A percentile compares a stretch with the other conserved stretches of the same genome.
phyloP scores from a whole-genome alignment of 192 early-diverging fungal species.

The Coemansia umbellata region DNA sequence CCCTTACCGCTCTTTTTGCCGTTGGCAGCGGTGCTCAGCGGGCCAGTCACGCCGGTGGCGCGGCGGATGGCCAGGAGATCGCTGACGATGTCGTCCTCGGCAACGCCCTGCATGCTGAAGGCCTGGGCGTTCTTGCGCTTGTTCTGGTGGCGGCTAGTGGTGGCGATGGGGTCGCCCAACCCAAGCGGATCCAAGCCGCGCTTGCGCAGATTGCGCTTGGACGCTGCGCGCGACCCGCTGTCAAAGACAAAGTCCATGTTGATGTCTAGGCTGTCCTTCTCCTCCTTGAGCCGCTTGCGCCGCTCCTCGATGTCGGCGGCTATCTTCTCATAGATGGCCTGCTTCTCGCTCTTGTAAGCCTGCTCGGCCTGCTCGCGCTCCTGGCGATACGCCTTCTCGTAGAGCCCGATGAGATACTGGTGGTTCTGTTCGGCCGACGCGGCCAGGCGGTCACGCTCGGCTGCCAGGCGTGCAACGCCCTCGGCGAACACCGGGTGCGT shows the following conservation, averaged over 20 bases:
- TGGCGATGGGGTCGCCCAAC: slow-evolving; percentile 8
- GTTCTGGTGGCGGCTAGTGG: slow-evolving; percentile 18
- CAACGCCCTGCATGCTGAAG: slow-evolving; percentile 24
- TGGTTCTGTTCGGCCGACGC: slow-evolving; percentile 59
- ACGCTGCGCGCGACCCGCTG: slow-evolving; percentile 30
- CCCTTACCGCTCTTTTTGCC: slow-evolving; percentile 45
- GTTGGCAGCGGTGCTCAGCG: slow-evolving; percentile 11
- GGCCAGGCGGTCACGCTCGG: slow-evolving; percentile 68
- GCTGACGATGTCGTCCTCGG: slow-evolving; percentile 40
- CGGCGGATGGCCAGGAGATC: slow-evolving; percentile 40
- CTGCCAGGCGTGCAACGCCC: slow-evolving; percentile 56
- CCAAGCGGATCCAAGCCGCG: slow-evolving; percentile 51
- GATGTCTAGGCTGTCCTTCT: slow-evolving; percentile 81
- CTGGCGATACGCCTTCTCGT: slow-evolving; percentile 26
- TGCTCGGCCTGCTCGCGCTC: slow-evolving; percentile 53
- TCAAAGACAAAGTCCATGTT: slow-evolving; percentile 53
- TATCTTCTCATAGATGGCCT: slow-evolving; percentile 70
- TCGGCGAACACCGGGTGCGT: slow-evolving; percentile 69
- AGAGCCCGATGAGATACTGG: slow-evolving; percentile 33
- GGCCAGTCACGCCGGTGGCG: slow-evolving; percentile 45
- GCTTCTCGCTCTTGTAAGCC: slow-evolving; percentile 67
- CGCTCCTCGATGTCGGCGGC: slow-evolving; percentile 73
- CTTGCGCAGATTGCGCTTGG: slow-evolving; percentile 59
- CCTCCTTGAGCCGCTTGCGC: slow-evolving; percentile 71
- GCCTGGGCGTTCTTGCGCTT: slow-evolving; percentile 48